phyloP scores from a whole-genome alignment of 139 green algal species.

The Picocystis salinarum region DNA sequence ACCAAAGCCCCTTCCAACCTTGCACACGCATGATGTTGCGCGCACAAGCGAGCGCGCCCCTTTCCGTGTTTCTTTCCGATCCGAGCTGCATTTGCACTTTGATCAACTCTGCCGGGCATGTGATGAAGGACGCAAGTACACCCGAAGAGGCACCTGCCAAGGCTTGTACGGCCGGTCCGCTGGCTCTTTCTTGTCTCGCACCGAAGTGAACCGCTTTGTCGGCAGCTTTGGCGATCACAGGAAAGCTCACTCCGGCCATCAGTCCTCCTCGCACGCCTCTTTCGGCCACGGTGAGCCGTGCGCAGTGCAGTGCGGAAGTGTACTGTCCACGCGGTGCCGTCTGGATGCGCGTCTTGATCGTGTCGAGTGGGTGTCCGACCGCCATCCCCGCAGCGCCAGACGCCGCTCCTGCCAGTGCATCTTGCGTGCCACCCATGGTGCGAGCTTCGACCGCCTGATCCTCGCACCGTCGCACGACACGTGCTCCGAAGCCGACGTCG shows the following conservation, averaged over 20 bases:
- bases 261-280: background rate
- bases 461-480: no score
- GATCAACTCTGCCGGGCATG: no score
- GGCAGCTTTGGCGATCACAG: background rate
- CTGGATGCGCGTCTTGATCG: conserved; percentile 1
- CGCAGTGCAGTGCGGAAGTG: background rate
- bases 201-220: background rate
- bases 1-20: background rate
- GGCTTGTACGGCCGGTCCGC: background rate
- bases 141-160: no score
- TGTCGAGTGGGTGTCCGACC: conserved; percentile 2
- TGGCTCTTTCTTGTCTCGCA: no score
- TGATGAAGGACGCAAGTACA: no score
- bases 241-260: background rate
- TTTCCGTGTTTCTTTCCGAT: no score
- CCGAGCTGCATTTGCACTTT: no score
- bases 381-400: background rate
- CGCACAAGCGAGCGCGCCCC: no score
- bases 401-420: background rate
- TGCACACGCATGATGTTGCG: background rate
- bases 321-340: background rate
- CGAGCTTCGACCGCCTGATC: no score
- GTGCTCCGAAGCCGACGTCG: no score
- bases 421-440: background rate
- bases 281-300: background rate